Percentiles rank a stretch among this genome's conserved stretches.
These are phyloP conservation scores for Saturnispora gosingensis DNA, from an alignment of 805 yeast genomes.

Conservation along the genomic window DNA sequence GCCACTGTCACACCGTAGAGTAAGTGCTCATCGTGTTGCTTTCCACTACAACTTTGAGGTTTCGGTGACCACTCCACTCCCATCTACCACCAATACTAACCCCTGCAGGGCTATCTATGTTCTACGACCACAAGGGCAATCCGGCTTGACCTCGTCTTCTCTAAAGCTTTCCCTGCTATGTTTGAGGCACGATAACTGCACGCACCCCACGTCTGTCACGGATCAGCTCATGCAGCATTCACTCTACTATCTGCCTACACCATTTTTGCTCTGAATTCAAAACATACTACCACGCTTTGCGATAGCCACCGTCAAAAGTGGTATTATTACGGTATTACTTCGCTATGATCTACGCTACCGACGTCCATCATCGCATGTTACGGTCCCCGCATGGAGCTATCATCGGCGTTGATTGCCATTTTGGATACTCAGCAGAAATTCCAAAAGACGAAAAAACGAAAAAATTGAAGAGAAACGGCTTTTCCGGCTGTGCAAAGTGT, in stretches of 20 bases:
- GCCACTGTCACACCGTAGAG: too few relatives aligned
- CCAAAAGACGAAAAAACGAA: neutral
- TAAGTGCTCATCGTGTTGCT: too few relatives aligned
- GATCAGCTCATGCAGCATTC: too few relatives aligned
- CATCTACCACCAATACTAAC: too few relatives aligned
- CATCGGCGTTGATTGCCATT: neutral
- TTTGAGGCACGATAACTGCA: neutral
- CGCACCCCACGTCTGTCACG: too few relatives aligned
- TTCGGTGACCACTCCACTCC: too few relatives aligned
- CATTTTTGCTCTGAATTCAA: too few relatives aligned
- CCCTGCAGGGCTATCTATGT: too few relatives aligned
- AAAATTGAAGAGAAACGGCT: neutral
- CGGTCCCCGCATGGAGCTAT: neutral
- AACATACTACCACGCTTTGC: too few relatives aligned
- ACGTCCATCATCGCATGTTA: neutral
- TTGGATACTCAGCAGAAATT: neutral
- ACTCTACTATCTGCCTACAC: neutral
- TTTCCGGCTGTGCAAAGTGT: neutral
- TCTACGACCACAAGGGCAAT: neutral
- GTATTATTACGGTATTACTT: neutral
- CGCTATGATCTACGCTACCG: neutral
- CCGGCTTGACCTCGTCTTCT: neutral
- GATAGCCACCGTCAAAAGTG: neutral
- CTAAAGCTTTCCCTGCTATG: neutral
- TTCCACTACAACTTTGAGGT: too few relatives aligned